These are phyloP conservation scores for Cornus florida DNA, from an alignment of 148 eudicot genomes.

Conservation along the genomic window DNA sequence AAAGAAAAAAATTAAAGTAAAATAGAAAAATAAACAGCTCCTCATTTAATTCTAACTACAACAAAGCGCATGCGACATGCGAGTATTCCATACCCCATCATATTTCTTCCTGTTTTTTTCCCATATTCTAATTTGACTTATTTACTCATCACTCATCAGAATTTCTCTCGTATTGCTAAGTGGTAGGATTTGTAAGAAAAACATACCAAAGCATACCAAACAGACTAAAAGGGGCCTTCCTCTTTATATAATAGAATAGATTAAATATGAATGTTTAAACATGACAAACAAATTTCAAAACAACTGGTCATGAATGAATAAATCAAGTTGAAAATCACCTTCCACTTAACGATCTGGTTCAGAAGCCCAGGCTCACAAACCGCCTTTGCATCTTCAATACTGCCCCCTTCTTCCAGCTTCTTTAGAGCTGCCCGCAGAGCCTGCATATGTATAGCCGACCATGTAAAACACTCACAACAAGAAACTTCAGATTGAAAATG, in stretches of 20 bases:
- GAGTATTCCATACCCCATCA: too few relatives aligned
- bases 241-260: not conserved
- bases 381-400: conserved; percentile 65
- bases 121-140: too few relatives aligned
- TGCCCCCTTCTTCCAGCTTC: conserved; percentile 66
- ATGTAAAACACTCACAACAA: conserved; percentile 5
- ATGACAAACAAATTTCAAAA: not conserved
- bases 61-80: too few relatives aligned
- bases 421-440: conserved; percentile 64
- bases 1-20: too few relatives aligned
- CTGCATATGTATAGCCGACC: conserved; percentile 38
- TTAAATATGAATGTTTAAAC: not conserved
- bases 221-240: not conserved
- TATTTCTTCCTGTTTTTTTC: too few relatives aligned
- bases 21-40: not conserved
- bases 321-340: conserved; percentile 40
- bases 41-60: too few relatives aligned
- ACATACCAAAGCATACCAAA: not conserved
- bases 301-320: not conserved
- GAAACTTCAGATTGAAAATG: not conserved
- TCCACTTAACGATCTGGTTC: conserved; percentile 63
- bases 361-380: conserved; percentile 68
- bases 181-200: not conserved
- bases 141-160: too few relatives aligned
- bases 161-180: too few relatives aligned